These are phyloP conservation scores for Phytopythium cucurbitacearum DNA, from an alignment of 352 stramenopile species.

Conservation along the genomic window DNA sequence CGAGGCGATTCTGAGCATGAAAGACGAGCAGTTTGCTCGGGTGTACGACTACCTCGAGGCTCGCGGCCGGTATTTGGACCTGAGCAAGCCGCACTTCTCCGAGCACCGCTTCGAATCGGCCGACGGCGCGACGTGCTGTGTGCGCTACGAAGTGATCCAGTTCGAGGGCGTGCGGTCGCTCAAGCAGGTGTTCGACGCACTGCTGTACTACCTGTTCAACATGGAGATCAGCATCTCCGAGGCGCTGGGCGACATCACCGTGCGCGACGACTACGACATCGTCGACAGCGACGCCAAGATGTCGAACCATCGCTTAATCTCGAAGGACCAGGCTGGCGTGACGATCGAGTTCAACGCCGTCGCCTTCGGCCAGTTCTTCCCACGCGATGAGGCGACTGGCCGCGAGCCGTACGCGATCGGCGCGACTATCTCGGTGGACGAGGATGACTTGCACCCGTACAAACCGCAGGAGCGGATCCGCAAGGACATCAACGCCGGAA, in stretches of 20 bases:
- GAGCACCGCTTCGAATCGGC: constrained; percentile 13
- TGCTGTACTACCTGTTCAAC: constrained; percentile 30
- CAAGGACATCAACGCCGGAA: constrained; percentile 17
- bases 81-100: constrained; percentile 19
- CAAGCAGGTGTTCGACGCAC: constrained; percentile 24
- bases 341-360: constrained; percentile 20
- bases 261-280: constrained; percentile 33
- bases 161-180: constrained; percentile 22
- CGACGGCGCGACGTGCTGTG: constrained; percentile 15
- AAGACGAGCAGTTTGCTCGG: constrained; percentile 15
- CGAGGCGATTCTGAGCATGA: constrained; percentile 9
- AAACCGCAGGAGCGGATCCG: constrained; percentile 16
- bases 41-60: constrained; percentile 19
- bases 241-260: constrained; percentile 23
- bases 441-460: constrained; percentile 34
- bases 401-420: constrained; percentile 12
- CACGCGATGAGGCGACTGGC: constrained; percentile 4
- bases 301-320: constrained; percentile 22
- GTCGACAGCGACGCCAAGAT: constrained; percentile 13
- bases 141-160: constrained; percentile 22
- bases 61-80: constrained; percentile 15
- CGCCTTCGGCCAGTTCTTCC: constrained; percentile 19
- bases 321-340: constrained; percentile 5
- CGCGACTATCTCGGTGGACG: constrained; percentile 20
- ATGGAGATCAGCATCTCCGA: constrained; percentile 42